These are phyloP conservation scores for Peniophora sp. DNA, from an alignment of 1,284 basidiomycete genomes.

Conservation along the genomic window DNA sequence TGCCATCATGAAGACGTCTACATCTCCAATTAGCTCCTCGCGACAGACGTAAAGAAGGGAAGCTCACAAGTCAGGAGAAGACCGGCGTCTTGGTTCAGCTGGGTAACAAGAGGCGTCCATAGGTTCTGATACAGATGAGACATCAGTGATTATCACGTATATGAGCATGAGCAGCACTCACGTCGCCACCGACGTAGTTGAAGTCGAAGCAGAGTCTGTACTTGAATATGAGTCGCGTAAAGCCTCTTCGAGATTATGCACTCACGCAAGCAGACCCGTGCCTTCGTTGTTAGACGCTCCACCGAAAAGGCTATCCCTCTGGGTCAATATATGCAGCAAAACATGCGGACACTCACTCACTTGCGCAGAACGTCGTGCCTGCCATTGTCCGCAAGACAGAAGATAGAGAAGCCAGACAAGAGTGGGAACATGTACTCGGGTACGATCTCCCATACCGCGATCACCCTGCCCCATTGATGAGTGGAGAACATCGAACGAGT, in stretches of 20 bases:
- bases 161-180: conserved; percentile 10
- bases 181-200: conserved; percentile 42
- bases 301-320: conserved; percentile 41
- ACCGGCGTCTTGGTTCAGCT: conserved; percentile 23
- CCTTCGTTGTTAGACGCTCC: conserved; percentile 37
- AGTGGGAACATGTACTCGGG: conserved; percentile 30
- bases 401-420: conserved; percentile 39
- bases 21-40: conserved; percentile 11
- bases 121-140: conserved; percentile 16
- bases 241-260: neutral
- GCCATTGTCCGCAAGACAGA: conserved; percentile 46
- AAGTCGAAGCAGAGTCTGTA: conserved; percentile 50
- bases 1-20: conserved; percentile 20
- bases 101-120: conserved; percentile 32
- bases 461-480: conserved; percentile 13
- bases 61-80: conserved; percentile 18
- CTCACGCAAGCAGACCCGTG: conserved; percentile 12
- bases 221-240: conserved; percentile 40
- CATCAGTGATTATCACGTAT: neutral
- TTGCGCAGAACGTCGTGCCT: conserved; percentile 46
- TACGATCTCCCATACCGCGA: conserved; percentile 26
- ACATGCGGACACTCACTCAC: too few relatives aligned
- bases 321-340: too few relatives aligned
- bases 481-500: neutral
- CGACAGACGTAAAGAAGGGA: conserved; percentile 1